Base-by-base conservation (phyloP, 148 eudicot species). In the Spergularia bocconei region DNA sequence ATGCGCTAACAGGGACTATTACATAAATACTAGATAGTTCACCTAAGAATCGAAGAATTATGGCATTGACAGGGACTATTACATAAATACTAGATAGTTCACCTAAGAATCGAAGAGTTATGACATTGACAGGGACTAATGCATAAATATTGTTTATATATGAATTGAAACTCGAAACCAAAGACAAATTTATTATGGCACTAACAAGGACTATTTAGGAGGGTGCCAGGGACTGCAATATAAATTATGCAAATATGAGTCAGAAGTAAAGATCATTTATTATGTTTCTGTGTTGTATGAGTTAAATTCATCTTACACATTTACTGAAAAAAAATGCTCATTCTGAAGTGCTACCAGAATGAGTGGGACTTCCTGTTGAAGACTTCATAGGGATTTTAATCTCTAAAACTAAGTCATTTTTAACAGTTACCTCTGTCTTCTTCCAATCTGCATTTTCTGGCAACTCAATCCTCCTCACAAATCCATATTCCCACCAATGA, bases 401-500 rank as follows among this genome's bases (percentile, higher is more conserved):
- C 82, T 91, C 97, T 55, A 93, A 69, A 19, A 76, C 4, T 7
- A 13, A 55, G 14, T 84, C 90, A 47, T 86, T 85, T 44, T 79
- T 87, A 75, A 88, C 20, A 56, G 56, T 36, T 50, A 88, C 97
- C 78, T 87, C 91, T 20, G 74, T 76, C 78, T 85, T 88, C 82
- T 80, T 90, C 91, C 90, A 86, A 52, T 87, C 86, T 44, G 85
- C 83, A 36, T 86, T 85, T 57, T 87, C 95, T 8, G 98, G 98
- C 47, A 93, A 73, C 77, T 91, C 94, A 15, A 93, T 81, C 85
- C 95, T 84, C 64, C 97, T 78, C 21, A 93, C 94, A 33, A 60
- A 91, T 21, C 98, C 97, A 69, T 84, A 80, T 71, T 91, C 97
- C 97, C 98, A 93, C 98, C 98, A 93, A 50, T 87, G 79, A 48